phyloP scores from a whole-genome alignment of 371 early-diverging fungal genomes.

The Rhizopus sp. region DNA sequence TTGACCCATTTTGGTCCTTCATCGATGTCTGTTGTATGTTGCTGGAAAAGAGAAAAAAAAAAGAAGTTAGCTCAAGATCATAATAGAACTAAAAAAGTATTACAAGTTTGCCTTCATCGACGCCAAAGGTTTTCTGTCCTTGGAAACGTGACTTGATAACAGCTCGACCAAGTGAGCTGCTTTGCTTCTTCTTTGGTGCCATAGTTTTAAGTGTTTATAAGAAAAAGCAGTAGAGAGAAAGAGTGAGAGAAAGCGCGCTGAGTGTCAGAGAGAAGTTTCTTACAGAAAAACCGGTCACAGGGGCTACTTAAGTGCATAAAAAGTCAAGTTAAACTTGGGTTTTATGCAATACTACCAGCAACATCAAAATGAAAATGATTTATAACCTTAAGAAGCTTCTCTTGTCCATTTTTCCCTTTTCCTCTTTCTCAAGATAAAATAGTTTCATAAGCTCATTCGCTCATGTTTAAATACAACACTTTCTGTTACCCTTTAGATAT shows the following conservation, averaged over 20 bases:
- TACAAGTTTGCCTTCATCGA: constrained; percentile 70
- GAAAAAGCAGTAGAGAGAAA: not conserved
- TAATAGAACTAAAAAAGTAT: not conserved
- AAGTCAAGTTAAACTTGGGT: too few species aligned
- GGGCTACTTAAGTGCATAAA: too few species aligned
- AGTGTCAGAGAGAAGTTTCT: too few species aligned
- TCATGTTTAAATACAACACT: too few species aligned
- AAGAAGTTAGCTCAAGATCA: not conserved
- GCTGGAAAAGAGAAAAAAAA: constrained; percentile 4
- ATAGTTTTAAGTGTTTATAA: constrained; percentile 11
- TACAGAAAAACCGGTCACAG: too few species aligned
- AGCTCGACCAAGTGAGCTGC: constrained; percentile 79
- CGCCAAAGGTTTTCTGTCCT: constrained; percentile 71
- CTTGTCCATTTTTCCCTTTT: too few species aligned
- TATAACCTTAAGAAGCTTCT: too few species aligned
- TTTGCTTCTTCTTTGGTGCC: constrained; percentile 43
- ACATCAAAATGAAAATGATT: too few species aligned
- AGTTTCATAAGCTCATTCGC: too few species aligned
- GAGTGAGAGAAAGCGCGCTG: not conserved
- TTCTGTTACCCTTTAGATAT: too few species aligned
- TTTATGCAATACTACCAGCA: too few species aligned
- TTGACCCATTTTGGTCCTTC: constrained; percentile 85
- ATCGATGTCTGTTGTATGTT: constrained; percentile 89
- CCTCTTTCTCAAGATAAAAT: too few species aligned
- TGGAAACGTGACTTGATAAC: constrained; percentile 92